phyloP scores from a whole-genome alignment of 164 flowering plant species.

The Nymphaea colorata region DNA sequence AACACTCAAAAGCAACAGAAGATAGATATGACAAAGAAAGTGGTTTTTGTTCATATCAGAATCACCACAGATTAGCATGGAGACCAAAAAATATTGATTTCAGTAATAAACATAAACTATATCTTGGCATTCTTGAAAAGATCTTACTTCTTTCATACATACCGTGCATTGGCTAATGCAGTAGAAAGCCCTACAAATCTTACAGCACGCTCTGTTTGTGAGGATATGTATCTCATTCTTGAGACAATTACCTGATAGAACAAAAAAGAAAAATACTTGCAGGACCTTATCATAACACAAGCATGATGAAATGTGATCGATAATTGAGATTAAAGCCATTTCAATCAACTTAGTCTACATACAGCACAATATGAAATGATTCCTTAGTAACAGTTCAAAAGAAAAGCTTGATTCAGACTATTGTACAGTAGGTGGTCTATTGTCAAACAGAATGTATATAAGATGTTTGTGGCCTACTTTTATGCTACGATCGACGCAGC shows the following conservation, averaged over 20 bases:
- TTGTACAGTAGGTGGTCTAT: not conserved
- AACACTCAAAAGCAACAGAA: no score
- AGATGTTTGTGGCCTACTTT: not conserved
- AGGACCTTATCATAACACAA: not conserved
- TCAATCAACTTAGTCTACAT: not conserved
- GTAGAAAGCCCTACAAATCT: slow-evolving; percentile 97
- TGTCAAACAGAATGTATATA: not conserved
- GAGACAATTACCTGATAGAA: slow-evolving; percentile 85
- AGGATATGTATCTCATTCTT: slow-evolving; percentile 97
- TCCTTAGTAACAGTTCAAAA: not conserved
- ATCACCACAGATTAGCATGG: no score
- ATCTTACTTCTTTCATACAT: slow-evolving; percentile 9
- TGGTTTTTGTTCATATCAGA: no score
- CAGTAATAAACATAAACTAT: no score
- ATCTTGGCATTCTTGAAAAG: no score
- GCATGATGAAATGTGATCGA: not conserved
- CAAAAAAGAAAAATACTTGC: not conserved
- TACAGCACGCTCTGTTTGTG: slow-evolving; percentile 83
- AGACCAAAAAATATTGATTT: no score
- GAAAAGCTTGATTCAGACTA: not conserved
- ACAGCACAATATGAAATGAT: not conserved
- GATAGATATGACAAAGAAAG: no score
- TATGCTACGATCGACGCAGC: not conserved
- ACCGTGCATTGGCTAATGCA: slow-evolving; percentile 97
- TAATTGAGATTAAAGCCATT: no score